Base-by-base conservation (phyloP, 2,329 filamentous ascomycete genomes). In the Scorias spongiosa region DNA sequence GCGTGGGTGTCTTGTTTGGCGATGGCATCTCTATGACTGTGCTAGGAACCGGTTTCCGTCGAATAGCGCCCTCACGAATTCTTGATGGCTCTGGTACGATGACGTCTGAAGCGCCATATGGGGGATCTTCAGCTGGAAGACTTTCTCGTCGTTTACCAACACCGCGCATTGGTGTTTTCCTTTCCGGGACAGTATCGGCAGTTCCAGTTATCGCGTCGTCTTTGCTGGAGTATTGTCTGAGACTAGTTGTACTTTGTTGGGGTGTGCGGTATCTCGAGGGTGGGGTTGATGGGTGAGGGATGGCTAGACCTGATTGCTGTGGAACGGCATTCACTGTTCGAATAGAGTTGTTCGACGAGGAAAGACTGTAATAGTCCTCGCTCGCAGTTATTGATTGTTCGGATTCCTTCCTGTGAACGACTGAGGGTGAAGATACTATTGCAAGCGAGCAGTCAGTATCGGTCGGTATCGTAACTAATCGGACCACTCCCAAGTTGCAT, bases 361-460 rank as follows among this genome's bases (percentile, higher is more conserved):
- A 66, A 44, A 69, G 56, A 46, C 66, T 69, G 57, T 68, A 70
- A 61, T 69, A 72, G 55, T 69, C 67, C 54, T 71, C 66, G 15
- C 65, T 68, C 18, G 66, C 68, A 36, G 66, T 62, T 48, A 71
- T 62, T 50, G 65, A 69, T 49, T 67, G 66, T 48, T 66, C 60
- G 2, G 67, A 70, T n/a, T 53, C 52, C 42, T 53, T 51, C 40
- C 46, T 47, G 47, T 55, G 54, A 17, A 60, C 46, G 45, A 59
- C 45, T 34, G 52, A 56, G 26, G 57, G 57, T 29, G 51, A 55
- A 41, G 56, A 58, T 39, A 58, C 54, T 55, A 46, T 26, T 17
- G 41, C 29, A 36, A 36, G 32, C 9, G 34, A 10, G 5, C 38
- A 41, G 38, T 40, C 36, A 44, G 28, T 41, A 12, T 36, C 32